A percentile compares a stretch with the other conserved stretches of the same genome.
Evolutionary conservation across 441 rosid genomes (phyloP).

Genomic region (Corymbia calophylla): DNA sequence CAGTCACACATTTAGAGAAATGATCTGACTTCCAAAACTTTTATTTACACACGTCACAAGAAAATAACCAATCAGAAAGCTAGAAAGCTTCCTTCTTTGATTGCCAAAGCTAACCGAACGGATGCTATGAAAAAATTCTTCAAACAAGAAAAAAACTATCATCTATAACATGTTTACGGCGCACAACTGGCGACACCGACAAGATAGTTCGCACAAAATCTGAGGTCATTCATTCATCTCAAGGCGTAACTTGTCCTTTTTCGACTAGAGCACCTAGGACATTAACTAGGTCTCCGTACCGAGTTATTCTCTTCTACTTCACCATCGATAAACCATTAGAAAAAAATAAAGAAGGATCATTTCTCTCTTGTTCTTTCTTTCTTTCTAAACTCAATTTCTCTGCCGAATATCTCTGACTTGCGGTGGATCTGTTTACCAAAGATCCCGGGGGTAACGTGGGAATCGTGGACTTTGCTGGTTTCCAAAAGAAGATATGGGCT

Average conservation of each 20-base stretch:
- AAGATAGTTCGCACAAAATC: not conserved
- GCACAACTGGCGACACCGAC: not conserved
- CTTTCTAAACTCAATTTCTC: not conserved
- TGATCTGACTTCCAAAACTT: not conserved
- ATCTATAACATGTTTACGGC: not conserved
- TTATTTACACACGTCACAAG: not conserved
- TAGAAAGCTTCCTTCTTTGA: not conserved
- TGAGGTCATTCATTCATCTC: not conserved
- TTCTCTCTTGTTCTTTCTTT: not conserved
- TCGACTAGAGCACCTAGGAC: not conserved
- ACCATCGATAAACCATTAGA: not conserved
- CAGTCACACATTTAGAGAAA: not conserved
- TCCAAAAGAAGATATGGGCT: not conserved
- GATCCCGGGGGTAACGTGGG: not conserved
- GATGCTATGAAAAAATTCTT: no score
- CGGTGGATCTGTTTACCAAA: not conserved
- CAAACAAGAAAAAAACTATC: not conserved
- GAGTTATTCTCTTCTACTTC: not conserved
- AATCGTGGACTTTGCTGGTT: not conserved
- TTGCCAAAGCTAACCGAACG: not conserved
- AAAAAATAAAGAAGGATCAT: no score
- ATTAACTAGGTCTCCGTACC: not conserved
- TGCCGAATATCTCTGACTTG: not conserved
- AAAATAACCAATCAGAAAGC: not conserved
- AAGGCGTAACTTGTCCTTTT: not conserved